Evolutionary conservation across 306 rosid species (phyloP).

Genomic region (Mucuna pruriens): DNA sequence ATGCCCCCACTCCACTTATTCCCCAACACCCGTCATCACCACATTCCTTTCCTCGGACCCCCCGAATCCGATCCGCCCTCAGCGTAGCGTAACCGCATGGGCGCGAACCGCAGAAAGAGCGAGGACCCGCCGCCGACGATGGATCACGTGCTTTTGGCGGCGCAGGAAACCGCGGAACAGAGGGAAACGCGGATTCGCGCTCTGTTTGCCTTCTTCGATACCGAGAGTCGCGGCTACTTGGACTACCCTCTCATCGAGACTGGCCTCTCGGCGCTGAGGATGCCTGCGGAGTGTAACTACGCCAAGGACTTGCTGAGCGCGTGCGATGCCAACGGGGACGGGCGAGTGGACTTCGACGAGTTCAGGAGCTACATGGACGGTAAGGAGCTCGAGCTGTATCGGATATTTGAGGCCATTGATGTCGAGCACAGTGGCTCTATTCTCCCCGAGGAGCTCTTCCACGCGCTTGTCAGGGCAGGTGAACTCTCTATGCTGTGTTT

Average conservation of each 20-base stretch:
- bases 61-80: not conserved
- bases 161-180: conserved; percentile 63
- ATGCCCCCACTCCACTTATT: not conserved
- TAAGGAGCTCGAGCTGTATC: conserved; percentile 74
- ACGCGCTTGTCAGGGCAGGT: conserved; percentile 79
- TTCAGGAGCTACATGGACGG: conserved; percentile 69
- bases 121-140: conserved; percentile 31
- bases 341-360: conserved; percentile 65
- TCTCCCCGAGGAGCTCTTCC: conserved; percentile 67
- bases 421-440: conserved; percentile 73
- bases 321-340: conserved; percentile 68
- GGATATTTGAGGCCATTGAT: conserved; percentile 73
- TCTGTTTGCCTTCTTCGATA: conserved; percentile 67
- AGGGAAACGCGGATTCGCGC: conserved; percentile 59
- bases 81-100: not conserved
- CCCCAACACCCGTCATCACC: no score
- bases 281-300: conserved; percentile 62
- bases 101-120: not conserved
- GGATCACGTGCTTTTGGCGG: conserved; percentile 68
- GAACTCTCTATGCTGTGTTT: not conserved
- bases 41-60: not conserved
- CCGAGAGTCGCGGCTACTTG: conserved; percentile 49
- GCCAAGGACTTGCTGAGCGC: conserved; percentile 67
- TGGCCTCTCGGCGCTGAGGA: conserved; percentile 63
- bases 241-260: conserved; percentile 66